Conservation (phyloP, 768 basidiomycete genomes). For the Pholiota molesta region DNA sequence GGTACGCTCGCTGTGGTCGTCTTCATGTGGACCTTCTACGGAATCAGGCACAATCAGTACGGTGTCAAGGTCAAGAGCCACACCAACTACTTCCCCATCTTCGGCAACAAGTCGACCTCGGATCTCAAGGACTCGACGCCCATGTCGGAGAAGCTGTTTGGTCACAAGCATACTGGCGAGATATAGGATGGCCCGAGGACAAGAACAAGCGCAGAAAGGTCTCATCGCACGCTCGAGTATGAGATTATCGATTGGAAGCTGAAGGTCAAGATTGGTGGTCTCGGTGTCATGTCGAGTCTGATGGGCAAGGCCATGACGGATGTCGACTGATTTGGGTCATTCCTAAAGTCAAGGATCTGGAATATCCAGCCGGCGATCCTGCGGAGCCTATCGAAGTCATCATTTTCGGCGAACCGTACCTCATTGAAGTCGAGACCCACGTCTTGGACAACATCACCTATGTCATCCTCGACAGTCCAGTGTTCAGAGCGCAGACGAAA, state of each 20-base stretch:
- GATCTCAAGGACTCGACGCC: conserved; percentile 69
- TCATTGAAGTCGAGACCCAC: conserved; percentile 96
- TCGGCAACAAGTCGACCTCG: conserved; percentile 73
- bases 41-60: conserved; percentile 92
- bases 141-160: conserved; percentile 75
- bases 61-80: conserved; percentile 76
- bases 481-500: conserved; percentile 96
- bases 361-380: conserved; percentile 90
- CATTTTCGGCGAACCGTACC: conserved; percentile 94
- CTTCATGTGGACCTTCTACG: conserved; percentile 97
- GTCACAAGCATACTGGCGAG: conserved; percentile 63
- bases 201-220: conserved; percentile 90
- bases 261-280: conserved; percentile 97
- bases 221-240: conserved; percentile 94
- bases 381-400: conserved; percentile 94
- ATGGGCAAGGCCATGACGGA: conserved; percentile 99
- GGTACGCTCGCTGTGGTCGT: conserved; percentile 78
- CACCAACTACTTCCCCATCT: conserved; percentile 87
- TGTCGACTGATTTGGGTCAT: conserved; percentile 93
- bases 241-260: conserved; percentile 97
- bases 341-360: conserved; percentile 93
- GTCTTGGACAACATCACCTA: conserved; percentile 94
- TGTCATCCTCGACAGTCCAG: conserved; percentile 91
- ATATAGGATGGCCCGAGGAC: conserved; percentile 98
- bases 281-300: conserved; percentile 96